Evolutionary conservation across 768 basidiomycete species (phyloP).

Genomic region (Lenzites betulinus): DNA sequence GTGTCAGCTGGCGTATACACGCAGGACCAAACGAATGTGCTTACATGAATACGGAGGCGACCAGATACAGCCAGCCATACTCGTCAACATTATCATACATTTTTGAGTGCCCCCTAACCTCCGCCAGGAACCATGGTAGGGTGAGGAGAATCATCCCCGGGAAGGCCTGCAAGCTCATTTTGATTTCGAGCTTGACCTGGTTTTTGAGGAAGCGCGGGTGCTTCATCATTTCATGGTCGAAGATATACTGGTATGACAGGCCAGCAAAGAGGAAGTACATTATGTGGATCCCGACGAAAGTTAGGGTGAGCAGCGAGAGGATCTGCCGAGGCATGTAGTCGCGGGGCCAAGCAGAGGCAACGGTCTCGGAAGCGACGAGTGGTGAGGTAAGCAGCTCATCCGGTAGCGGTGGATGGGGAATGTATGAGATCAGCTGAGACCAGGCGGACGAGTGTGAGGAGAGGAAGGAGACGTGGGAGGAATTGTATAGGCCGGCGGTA

Average conservation of each 20-base stretch:
- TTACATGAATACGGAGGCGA: slow-evolving; percentile 69
- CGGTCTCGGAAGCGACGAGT: slow-evolving; percentile 27
- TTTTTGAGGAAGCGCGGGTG: slow-evolving; percentile 93
- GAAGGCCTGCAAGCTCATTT: slow-evolving; percentile 70
- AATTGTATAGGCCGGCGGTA: slow-evolving; percentile 26
- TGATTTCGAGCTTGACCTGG: slow-evolving; percentile 83
- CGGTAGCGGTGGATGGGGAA: slow-evolving; percentile 59
- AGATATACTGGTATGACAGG: slow-evolving; percentile 81
- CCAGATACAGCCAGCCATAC: slow-evolving; percentile 75
- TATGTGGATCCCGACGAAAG: slow-evolving; percentile 76
- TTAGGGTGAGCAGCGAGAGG: slow-evolving; percentile 68
- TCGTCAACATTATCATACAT: slow-evolving; percentile 79
- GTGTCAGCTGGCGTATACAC: not conserved
- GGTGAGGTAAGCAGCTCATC: slow-evolving; percentile 35
- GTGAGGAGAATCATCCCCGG: slow-evolving; percentile 83
- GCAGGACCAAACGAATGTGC: slow-evolving; percentile 28
- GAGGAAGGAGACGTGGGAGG: slow-evolving; percentile 43
- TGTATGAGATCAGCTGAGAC: slow-evolving; percentile 53
- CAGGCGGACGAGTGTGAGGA: slow-evolving; percentile 44
- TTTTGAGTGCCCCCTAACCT: slow-evolving; percentile 82
- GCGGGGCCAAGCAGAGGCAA: slow-evolving; percentile 79
- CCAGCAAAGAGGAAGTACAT: slow-evolving; percentile 91
- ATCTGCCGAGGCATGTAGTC: slow-evolving; percentile 81
- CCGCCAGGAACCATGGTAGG: slow-evolving; percentile 91
- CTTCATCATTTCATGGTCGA: slow-evolving; percentile 93